Conservation (phyloP, 129 eudicot species). For the Dittrichia graveolens region DNA sequence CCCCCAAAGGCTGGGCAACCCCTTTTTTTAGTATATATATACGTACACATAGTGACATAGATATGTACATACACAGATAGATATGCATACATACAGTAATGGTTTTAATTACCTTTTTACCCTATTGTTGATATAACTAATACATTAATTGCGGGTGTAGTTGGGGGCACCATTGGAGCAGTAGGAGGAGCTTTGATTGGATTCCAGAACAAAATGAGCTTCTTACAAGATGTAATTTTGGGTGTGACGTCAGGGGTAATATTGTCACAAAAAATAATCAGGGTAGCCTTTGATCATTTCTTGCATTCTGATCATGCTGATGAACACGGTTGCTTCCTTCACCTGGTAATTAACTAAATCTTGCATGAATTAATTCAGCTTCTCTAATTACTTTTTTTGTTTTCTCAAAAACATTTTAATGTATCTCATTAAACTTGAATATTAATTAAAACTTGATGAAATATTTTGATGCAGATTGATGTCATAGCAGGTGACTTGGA, state of each 20-base stretch:
- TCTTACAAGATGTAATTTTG: slow-evolving; percentile 24
- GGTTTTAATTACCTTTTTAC: background rate
- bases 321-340: slow-evolving; percentile 29
- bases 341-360: slow-evolving; percentile 26
- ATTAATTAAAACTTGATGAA: background rate
- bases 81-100: no score
- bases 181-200: slow-evolving; percentile 34
- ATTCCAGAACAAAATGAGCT: slow-evolving; percentile 28
- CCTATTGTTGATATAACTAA: background rate
- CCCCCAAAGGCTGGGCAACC: no score
- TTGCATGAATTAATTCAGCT: background rate
- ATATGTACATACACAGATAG: no score
- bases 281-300: slow-evolving; percentile 10
- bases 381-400: background rate
- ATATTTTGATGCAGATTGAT: slow-evolving; percentile 27
- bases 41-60: no score
- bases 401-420: background rate
- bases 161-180: slow-evolving; percentile 37
- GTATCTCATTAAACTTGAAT: background rate
- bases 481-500: slow-evolving; percentile 31
- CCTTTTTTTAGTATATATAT: no score
- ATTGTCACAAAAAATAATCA: slow-evolving; percentile 33
- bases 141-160: slow-evolving; percentile 8
- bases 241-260: slow-evolving; percentile 29
- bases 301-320: slow-evolving; percentile 30